A percentile compares a stretch with the other conserved stretches of the same genome.
Evolutionary conservation across 1,139 yeast genomes (phyloP).

Genomic region (Lodderomyces parapsilosis): DNA sequence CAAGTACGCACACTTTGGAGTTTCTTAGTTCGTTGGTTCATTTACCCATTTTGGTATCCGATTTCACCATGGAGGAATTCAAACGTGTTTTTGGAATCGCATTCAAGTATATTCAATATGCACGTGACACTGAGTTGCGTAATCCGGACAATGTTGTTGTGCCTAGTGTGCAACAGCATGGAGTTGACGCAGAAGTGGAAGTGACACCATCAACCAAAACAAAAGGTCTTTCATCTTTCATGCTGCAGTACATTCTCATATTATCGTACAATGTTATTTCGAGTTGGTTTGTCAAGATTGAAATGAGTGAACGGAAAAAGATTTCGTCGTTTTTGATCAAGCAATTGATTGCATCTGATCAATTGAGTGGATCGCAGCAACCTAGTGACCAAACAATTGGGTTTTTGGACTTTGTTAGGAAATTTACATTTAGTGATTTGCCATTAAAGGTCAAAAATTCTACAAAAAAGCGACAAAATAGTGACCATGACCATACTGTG

Average conservation of each 20-base stretch:
- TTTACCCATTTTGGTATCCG: conserved; percentile 65
- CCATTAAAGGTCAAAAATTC: conserved; percentile 48
- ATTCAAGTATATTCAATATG: conserved; percentile 73
- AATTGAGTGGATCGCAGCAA: conserved; percentile 18
- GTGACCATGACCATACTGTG: conserved; percentile 20
- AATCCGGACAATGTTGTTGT: conserved; percentile 16
- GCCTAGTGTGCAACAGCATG: conserved; percentile 24
- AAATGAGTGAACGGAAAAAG: conserved; percentile 54
- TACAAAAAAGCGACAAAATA: conserved; percentile 13
- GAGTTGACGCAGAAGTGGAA: conserved; percentile 43
- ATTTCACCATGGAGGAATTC: conserved; percentile 74
- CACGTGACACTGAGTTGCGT: conserved; percentile 45
- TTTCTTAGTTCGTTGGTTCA: conserved; percentile 66
- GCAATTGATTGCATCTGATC: conserved; percentile 47
- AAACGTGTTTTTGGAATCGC: conserved; percentile 82
- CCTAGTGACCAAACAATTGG: conserved; percentile 58
- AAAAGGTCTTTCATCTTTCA: conserved; percentile 41
- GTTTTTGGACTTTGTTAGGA: conserved; percentile 61
- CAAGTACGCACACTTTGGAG: conserved; percentile 75
- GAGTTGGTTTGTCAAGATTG: conserved; percentile 71
- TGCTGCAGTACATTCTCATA: conserved; percentile 60
- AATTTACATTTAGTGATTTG: conserved; percentile 67
- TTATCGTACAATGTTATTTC: conserved; percentile 70
- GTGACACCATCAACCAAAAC: conserved; percentile 49
- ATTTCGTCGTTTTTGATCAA: conserved; percentile 63